Evolutionary conservation across 164 flowering plant genomes (phyloP).

Genomic region (Saururus chinensis): DNA sequence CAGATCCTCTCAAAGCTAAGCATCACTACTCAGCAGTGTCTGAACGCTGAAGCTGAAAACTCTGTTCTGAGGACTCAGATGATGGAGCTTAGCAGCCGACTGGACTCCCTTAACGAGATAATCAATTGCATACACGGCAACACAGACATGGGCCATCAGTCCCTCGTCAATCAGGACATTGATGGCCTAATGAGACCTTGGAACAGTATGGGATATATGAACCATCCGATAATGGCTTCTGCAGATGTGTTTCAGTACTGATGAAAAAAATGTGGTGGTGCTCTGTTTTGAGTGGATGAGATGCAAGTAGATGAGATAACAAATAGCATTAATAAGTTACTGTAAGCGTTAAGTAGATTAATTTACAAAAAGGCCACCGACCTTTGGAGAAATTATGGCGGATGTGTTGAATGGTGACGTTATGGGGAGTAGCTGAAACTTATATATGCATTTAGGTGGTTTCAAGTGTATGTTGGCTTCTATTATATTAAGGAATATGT

Average conservation of each 20-base stretch:
- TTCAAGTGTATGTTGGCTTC: no score
- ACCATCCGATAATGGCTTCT: conserved; percentile 9
- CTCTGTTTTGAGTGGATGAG: not conserved
- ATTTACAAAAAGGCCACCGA: no score
- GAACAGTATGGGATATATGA: conserved; percentile 9
- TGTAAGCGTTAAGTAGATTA: no score
- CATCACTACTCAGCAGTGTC: conserved; percentile 41
- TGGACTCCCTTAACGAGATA: conserved; percentile 61
- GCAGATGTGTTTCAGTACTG: conserved; percentile 22
- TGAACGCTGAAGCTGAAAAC: conserved; percentile 54
- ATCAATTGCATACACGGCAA: conserved; percentile 17
- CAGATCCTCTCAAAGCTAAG: conserved; percentile 34
- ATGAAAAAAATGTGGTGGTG: not conserved
- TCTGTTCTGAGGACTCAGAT: conserved; percentile 57
- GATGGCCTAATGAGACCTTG: conserved; percentile 23
- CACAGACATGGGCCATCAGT: not conserved
- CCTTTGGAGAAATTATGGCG: no score
- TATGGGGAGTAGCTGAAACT: no score
- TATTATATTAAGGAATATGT: no score
- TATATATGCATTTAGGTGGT: no score
- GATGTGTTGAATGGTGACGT: no score
- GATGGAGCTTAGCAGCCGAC: conserved; percentile 48
- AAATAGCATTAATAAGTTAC: no score
- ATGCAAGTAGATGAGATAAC: no score
- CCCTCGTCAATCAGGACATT: conserved; percentile 5